These are phyloP conservation scores for Erythrophleum fordii DNA, from an alignment of 306 rosid species.

Conservation along the genomic window DNA sequence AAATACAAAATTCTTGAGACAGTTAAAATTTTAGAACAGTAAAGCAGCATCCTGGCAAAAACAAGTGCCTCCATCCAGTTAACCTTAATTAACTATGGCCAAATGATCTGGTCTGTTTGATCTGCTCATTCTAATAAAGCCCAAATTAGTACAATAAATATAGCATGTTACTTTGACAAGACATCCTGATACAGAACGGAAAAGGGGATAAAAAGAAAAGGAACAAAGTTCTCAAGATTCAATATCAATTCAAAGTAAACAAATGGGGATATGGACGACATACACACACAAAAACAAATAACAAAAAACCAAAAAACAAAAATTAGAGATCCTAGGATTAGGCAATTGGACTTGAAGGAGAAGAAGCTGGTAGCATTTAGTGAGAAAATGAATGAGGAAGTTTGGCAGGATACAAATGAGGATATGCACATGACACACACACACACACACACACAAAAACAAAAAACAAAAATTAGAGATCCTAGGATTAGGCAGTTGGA, in stretches of 20 bases:
- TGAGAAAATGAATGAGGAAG: neutral
- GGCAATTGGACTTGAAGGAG: constrained; percentile 32
- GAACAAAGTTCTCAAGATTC: neutral
- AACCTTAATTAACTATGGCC: constrained; percentile 8
- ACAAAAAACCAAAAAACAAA: no score
- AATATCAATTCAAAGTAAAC: neutral
- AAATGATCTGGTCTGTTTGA: neutral
- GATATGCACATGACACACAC: no score
- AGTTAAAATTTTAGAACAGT: constrained; percentile 21
- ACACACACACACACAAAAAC: no score
- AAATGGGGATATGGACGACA: no score
- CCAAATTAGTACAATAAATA: constrained; percentile 11
- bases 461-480: neutral
- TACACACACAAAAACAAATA: no score
- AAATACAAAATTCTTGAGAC: constrained; percentile 21
- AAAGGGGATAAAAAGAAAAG: constrained; percentile 19
- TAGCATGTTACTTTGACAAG: constrained; percentile 19
- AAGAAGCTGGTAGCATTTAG: constrained; percentile 19
- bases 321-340: constrained; percentile 17
- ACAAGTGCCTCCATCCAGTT: constrained; percentile 10
- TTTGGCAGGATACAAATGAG: constrained; percentile 11
- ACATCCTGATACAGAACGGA: neutral
- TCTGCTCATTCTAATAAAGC: constrained; percentile 11
- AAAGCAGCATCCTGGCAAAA: constrained; percentile 6
- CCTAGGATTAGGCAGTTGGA: constrained; percentile 25